These are phyloP conservation scores for Septoria linicola DNA, from an alignment of 2,329 filamentous ascomycete genomes.

Conservation along the genomic window DNA sequence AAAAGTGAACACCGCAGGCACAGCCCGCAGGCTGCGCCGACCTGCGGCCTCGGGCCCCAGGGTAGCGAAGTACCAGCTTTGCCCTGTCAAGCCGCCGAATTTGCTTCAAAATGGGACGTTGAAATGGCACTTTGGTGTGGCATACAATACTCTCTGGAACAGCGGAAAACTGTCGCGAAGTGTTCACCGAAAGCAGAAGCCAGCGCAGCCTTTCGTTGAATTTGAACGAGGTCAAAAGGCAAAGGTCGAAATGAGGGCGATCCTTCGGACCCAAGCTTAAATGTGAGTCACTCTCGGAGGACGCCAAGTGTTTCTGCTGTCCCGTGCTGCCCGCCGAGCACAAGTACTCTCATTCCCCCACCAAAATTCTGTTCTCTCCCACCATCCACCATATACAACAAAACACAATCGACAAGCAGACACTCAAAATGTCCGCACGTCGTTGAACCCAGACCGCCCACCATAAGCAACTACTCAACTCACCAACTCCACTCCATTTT, in stretches of 20 bases:
- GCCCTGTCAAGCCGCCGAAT: conserved; percentile 3
- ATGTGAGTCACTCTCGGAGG: neutral
- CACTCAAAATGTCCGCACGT: conserved; percentile 38
- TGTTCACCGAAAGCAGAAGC: neutral
- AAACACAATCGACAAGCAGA: conserved; percentile 26
- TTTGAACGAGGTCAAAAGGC: neutral
- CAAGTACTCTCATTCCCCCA: conserved; percentile 1
- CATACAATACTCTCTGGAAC: neutral
- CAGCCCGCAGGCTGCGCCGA: conserved; percentile 4
- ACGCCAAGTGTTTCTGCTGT: neutral
- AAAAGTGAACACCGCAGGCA: conserved; percentile 8
- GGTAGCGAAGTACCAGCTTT: conserved; percentile 2
- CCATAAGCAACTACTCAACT: conserved; percentile 31
- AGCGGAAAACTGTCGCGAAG: neutral
- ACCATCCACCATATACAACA: conserved; percentile 21
- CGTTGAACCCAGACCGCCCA: conserved; percentile 33
- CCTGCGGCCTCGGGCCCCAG: conserved; percentile 9
- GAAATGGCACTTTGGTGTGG: neutral
- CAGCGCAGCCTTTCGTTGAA: neutral
- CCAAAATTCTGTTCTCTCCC: conserved; percentile 13
- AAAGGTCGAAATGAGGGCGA: neutral
- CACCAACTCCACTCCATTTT: conserved; percentile 29
- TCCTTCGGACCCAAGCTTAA: neutral
- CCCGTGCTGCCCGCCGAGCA: neutral
- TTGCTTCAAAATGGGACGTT: neutral